Percentiles rank a stretch among this genome's conserved stretches.
Conservation (phyloP, 306 rosid species). For the Pueraria montana region DNA sequence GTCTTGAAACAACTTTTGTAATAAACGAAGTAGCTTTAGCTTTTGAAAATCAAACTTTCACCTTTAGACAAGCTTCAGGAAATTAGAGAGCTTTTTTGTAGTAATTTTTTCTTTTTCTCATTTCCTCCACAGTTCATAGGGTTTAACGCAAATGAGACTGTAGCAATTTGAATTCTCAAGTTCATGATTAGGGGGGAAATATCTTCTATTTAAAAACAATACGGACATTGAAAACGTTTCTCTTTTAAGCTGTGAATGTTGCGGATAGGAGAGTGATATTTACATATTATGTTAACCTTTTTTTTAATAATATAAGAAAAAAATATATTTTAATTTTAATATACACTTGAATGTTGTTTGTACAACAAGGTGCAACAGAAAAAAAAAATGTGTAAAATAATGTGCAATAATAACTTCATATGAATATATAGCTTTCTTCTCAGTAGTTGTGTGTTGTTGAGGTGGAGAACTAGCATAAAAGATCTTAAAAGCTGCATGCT, state of each 20-base stretch:
- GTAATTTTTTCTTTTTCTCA: background rate
- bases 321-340: background rate
- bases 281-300: background rate
- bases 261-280: background rate
- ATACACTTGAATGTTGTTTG: background rate
- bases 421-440: constrained; percentile 24
- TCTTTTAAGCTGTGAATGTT: too few relatives aligned
- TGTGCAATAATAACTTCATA: background rate
- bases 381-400: background rate
- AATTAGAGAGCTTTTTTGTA: constrained; percentile 14
- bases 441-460: constrained; percentile 3
- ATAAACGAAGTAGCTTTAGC: constrained; percentile 70
- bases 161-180: constrained; percentile 50
- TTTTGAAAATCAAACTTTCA: constrained; percentile 55
- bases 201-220: background rate
- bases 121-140: constrained; percentile 34
- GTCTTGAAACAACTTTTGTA: constrained; percentile 58
- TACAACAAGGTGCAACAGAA: background rate
- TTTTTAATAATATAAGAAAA: background rate
- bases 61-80: constrained; percentile 51
- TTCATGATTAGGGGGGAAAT: background rate
- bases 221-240: too few relatives aligned
- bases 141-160: constrained; percentile 30
- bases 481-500: constrained; percentile 56
- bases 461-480: constrained; percentile 19